Evolutionary conservation across 2,329 filamentous ascomycete species (phyloP), one percentile per base, ranked within the genome.

Genomic region (Tetracladium maxilliforme): DNA sequence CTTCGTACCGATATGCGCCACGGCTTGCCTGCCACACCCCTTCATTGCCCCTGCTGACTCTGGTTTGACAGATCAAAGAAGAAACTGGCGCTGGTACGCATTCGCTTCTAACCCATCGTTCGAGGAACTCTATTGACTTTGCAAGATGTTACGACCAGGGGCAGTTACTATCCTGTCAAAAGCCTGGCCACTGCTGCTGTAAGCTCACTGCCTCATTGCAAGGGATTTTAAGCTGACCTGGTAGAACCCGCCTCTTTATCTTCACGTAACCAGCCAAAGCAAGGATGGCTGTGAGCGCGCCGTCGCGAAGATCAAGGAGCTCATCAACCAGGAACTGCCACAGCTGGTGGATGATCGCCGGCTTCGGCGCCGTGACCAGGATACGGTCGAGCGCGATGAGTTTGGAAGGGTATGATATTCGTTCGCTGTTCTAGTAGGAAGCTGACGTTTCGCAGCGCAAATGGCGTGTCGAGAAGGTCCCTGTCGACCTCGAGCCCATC

Each of bases 11-110:
- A 19, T n/a, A n/a, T n/a, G n/a, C n/a, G n/a, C n/a, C n/a, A n/a
- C n/a, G 50, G 51, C n/a, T n/a, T n/a, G n/a, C n/a, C 55, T 55
- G 55, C 52, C 51, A 51, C 46, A 52, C 51, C 61, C 66, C 70
- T 75, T 71, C 72, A 71, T 81, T 75, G 70, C 80, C 82, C 73
- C 72, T 90, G 83, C 86, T 95, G 73, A 94, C 86, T 71, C 75
- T 66, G 58, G 58, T 58, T 76, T 90, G 74, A 72, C 57, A 98
- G 90, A 98, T 98, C 47, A 92, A 93, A 77, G 87, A 94, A 64
- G 83, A 94, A 47, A 95, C 87, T 75, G 90, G 90, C 69, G 87
- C 90, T 68, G 90, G 90, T 98, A 98, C 75, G 86, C 71, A 63
- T 58, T 51, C 60, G 57, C 55, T 58, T 51, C 54, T 51, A 49